These are phyloP conservation scores for Colletotrichum musicola DNA, from an alignment of 2,329 filamentous ascomycete species.

Conservation along the genomic window DNA sequence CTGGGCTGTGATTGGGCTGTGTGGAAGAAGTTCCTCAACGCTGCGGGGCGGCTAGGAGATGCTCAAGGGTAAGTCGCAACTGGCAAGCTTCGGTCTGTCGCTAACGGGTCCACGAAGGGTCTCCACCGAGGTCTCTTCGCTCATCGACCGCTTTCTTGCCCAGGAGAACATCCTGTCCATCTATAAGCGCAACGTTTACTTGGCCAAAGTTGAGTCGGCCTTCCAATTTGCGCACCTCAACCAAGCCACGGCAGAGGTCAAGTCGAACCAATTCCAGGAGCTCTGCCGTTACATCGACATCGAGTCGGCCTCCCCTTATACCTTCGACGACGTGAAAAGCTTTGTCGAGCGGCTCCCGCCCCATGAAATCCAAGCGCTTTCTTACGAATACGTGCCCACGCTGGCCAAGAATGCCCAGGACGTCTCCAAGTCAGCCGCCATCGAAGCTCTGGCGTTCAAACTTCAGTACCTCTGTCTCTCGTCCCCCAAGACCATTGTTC, in stretches of 20 bases:
- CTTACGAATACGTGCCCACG: constrained; percentile 51
- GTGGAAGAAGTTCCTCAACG: constrained; percentile 55
- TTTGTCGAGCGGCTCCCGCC: constrained; percentile 58
- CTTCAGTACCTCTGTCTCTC: constrained; percentile 60
- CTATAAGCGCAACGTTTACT: constrained; percentile 53
- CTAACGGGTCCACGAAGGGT: constrained; percentile 4
- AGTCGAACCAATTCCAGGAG: constrained; percentile 41
- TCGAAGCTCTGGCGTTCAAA: constrained; percentile 55
- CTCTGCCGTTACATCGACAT: constrained; percentile 53
- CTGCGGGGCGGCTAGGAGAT: constrained; percentile 50
- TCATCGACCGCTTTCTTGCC: constrained; percentile 31
- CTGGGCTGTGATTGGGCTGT: constrained; percentile 60
- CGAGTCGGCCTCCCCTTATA: constrained; percentile 52
- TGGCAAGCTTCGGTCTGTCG: not conserved
- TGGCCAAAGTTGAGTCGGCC: constrained; percentile 54
- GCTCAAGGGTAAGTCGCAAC: constrained; percentile 49
- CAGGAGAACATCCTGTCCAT: constrained; percentile 46
- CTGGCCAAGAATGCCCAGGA: constrained; percentile 47
- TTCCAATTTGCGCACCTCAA: constrained; percentile 48
- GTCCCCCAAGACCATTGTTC: constrained; percentile 47
- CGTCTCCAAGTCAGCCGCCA: constrained; percentile 42
- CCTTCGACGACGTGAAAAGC: constrained; percentile 61
- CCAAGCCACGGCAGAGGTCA: constrained; percentile 17
- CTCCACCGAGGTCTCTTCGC: constrained; percentile 25
- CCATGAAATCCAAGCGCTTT: constrained; percentile 55